Evolutionary conservation across 768 basidiomycete species (phyloP).

Genomic region (Leccinellum luteum): DNA sequence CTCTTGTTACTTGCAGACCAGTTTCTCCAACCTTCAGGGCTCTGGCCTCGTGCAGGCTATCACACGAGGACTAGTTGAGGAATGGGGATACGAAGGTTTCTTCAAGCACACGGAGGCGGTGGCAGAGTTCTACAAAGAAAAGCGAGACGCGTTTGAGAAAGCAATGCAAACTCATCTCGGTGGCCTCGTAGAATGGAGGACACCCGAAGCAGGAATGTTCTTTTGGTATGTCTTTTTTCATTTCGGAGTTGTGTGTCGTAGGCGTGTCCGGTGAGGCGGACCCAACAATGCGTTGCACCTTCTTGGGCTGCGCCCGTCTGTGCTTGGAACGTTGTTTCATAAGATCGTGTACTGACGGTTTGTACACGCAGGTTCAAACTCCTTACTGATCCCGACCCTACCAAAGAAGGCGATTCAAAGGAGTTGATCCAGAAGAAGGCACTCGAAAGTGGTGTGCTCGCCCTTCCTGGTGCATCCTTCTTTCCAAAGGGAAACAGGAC

Average conservation of each 20-base stretch:
- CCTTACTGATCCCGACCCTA: constrained; percentile 36
- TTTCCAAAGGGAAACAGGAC: constrained; percentile 68
- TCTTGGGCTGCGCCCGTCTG: constrained; percentile 2
- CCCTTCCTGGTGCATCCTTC: constrained; percentile 83
- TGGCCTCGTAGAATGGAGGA: constrained; percentile 70
- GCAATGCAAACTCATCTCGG: constrained; percentile 75
- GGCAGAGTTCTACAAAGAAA: constrained; percentile 68
- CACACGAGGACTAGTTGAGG: constrained; percentile 50
- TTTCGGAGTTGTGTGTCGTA: constrained; percentile 6
- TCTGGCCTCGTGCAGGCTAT: constrained; percentile 66
- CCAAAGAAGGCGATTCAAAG: constrained; percentile 63
- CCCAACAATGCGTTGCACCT: neutral
- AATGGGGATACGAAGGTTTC: constrained; percentile 81
- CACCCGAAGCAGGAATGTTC: constrained; percentile 85
- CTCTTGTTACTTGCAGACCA: constrained; percentile 44
- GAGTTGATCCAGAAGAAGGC: constrained; percentile 71
- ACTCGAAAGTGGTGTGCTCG: constrained; percentile 80
- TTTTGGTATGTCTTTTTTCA: constrained; percentile 57
- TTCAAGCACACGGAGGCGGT: constrained; percentile 63
- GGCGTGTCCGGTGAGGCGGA: constrained; percentile 3
- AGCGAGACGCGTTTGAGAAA: constrained; percentile 74
- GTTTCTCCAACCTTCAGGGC: constrained; percentile 63
- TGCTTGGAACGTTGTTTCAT: constrained; percentile 5
- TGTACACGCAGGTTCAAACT: constrained; percentile 63
- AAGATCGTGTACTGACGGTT: constrained; percentile 18